phyloP scores from a whole-genome alignment of 2,329 filamentous ascomycete species.

The Cadophora gregata region DNA sequence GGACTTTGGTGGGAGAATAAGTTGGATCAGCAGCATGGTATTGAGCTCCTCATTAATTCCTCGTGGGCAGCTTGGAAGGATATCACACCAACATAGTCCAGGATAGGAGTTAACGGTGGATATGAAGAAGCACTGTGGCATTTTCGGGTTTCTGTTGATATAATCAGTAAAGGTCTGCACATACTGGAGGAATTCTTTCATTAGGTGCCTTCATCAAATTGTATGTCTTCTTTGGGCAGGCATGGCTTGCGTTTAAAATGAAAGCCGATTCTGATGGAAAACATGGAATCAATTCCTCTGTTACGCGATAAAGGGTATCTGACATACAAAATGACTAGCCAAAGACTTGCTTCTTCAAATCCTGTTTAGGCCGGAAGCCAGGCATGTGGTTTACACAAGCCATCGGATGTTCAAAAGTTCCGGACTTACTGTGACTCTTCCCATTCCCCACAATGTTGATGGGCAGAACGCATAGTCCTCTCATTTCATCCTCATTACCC shows the following conservation, averaged over 20 bases:
- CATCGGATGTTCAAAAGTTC: constrained; percentile 25
- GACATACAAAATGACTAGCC: constrained; percentile 5
- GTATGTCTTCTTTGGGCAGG: background rate
- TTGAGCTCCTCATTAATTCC: background rate
- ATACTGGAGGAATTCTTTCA: constrained; percentile 4
- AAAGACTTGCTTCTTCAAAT: constrained; percentile 13
- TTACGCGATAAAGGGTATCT: background rate
- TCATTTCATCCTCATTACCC: constrained; percentile 25
- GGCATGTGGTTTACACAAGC: constrained; percentile 37
- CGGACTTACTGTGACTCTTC: constrained; percentile 35
- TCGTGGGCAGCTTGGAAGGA: background rate
- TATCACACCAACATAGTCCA: background rate
- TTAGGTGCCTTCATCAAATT: background rate
- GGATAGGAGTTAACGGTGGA: background rate
- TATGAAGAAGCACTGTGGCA: background rate
- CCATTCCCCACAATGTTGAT: constrained; percentile 38
- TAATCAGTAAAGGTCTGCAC: background rate
- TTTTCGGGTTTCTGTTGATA: background rate
- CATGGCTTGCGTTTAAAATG: background rate
- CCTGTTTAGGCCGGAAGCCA: constrained; percentile 14
- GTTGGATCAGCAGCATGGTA: background rate
- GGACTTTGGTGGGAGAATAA: background rate
- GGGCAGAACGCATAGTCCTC: constrained; percentile 33
- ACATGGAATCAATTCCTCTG: background rate
- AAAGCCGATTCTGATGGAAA: background rate